A percentile compares a stretch with the other conserved stretches of the same genome.
Evolutionary conservation across 805 yeast species (phyloP).

Genomic region (Sugiyamaella floridensis): DNA sequence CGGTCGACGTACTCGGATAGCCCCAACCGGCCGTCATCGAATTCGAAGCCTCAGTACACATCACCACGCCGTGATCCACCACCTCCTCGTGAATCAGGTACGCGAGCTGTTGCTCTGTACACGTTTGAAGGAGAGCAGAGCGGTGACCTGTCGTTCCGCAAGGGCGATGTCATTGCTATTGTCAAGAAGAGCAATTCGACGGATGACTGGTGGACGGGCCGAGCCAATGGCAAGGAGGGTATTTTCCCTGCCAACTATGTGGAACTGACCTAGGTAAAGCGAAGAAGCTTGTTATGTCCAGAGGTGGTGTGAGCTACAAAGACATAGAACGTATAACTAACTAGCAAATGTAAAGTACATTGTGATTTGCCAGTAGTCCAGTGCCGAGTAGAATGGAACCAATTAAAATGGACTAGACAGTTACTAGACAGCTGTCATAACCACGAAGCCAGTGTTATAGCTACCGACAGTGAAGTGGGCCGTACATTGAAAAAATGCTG

Average conservation of each 20-base stretch:
- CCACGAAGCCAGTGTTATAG: too few species aligned
- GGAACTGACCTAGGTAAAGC: slow-evolving; percentile 48
- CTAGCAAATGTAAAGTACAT: too few species aligned
- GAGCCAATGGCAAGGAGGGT: slow-evolving; percentile 74
- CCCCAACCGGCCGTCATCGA: slow-evolving; percentile 30
- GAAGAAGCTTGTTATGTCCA: neutral
- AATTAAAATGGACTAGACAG: too few species aligned
- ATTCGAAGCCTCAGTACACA: neutral
- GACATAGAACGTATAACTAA: too few species aligned
- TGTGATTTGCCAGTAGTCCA: too few species aligned
- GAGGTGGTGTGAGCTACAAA: too few species aligned
- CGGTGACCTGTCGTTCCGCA: slow-evolving; percentile 89
- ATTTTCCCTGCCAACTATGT: slow-evolving; percentile 97
- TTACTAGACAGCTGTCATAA: too few species aligned
- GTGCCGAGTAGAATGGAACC: too few species aligned
- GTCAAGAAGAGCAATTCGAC: slow-evolving; percentile 77
- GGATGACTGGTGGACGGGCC: slow-evolving; percentile 99
- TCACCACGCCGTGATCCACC: slow-evolving; percentile 5
- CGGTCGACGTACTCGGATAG: slow-evolving; percentile 35
- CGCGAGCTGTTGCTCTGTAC: slow-evolving; percentile 83
- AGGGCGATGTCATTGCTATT: slow-evolving; percentile 89
- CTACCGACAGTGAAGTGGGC: too few species aligned
- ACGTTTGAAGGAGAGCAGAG: slow-evolving; percentile 85
- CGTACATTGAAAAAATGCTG: too few species aligned
- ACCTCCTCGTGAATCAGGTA: slow-evolving; percentile 16